Base-by-base conservation (phyloP, 371 early-diverging fungal genomes). In the Nematocida sp. region DNA sequence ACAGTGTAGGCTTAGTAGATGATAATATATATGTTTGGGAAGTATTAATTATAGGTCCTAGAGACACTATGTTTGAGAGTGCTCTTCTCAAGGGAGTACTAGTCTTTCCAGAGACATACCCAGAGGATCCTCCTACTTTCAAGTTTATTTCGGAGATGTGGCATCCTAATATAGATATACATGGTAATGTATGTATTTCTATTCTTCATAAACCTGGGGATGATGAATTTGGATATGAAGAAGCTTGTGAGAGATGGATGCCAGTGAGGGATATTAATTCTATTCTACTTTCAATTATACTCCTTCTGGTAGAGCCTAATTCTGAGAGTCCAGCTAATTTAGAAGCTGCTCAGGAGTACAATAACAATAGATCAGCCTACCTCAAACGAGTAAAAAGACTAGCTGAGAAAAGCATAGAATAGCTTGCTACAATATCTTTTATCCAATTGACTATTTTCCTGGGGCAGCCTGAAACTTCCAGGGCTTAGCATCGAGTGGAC, bases 401-500 rank as follows among this genome's bases (percentile, higher is more conserved):
- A 34, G 87, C 88, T 35, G 84, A 89, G 75, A 84, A 84, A 75
- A 87, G 88, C 17, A 86, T 87, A 34, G 89, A 88, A 62, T 81
- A 61, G 46, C 25, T 13, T 23, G n/a, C n/a, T n/a, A n/a, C n/a
- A n/a, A n/a, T n/a, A n/a, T n/a, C n/a, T n/a, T n/a, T n/a, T n/a
- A n/a, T n/a, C n/a, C n/a, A n/a, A n/a, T n/a, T n/a, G n/a, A n/a
- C n/a, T 41, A 57, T 41, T 74, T 62, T 31, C 46, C 53, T 19
- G 35, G 13, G 17, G 65, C 17, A 55, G 35, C 35, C n/a, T 76
- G 64, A 46, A 76, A 93, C 78, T 90, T 93, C 99, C 99, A 98
- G 80, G 92, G 91, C 83, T 95, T 88, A 84, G 96, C 94, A 83
- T 98, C 99, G 75, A 98, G 85, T 49, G 99, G 99, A 82, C 99